Evolutionary conservation across 768 basidiomycete species (phyloP), one percentile per base, ranked within the genome.

Genomic region (Suillus brevipes): DNA sequence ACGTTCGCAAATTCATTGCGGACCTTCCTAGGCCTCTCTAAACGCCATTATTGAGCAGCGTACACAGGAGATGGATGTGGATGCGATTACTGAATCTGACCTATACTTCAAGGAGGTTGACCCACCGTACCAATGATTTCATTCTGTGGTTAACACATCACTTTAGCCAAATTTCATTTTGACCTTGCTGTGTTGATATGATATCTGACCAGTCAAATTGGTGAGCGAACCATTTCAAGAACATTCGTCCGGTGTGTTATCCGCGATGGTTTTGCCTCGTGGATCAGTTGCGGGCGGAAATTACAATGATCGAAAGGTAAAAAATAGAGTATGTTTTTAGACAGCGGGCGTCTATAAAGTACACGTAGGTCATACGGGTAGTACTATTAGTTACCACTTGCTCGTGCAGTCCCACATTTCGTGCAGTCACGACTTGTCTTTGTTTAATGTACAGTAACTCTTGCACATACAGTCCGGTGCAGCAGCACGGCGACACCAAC

Each of bases 21-120:
- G 42, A 42, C 18, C 7, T 28, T 59, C 18, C 10, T 67, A 82
- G 81, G 64, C 62, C 25, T 63, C 66, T 31, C 75, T 82, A 66
- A 82, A 82, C 62, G 66, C 65, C 56, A 70, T 80, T 50, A 76
- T 82, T 45, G 73, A 77, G 65, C 71, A 69, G 28, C 77, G 81
- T 10, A 62, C 74, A 56, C 73, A 77, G 52, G 73, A 74, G 14
- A 73, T 81, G 65, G 69, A 74, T 40, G 60, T 59, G 16, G 45
- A 67, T 42, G 65, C 62, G n/a, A 25, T 45, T 43, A 60, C 59
- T 23, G 67, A 68, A 59, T 66, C 58, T 40, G 68, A 53, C 55
- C 58, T 65, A 40, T 61, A 60, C 62, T 66, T 63, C 10, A 16
- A n/a, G 37, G 34, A 20, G 10, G 23, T 38, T 18, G 38, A 25